Percentiles rank a stretch among this genome's conserved stretches.
phyloP scores from a whole-genome alignment of 2,329 filamentous ascomycete genomes.

The Penicillium aurantiogriseum region DNA sequence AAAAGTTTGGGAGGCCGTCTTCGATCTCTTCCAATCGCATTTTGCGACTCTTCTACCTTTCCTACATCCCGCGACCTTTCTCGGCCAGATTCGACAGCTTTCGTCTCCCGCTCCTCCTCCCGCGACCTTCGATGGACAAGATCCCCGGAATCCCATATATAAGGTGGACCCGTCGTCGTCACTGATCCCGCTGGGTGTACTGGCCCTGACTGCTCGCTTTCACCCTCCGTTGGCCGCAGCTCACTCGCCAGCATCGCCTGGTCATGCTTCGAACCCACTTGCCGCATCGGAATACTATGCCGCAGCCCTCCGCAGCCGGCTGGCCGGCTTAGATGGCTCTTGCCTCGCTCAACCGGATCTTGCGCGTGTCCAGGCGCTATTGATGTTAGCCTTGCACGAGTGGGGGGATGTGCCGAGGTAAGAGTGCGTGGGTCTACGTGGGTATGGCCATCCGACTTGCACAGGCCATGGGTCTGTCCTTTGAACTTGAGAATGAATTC shows the following conservation, averaged over 20 bases:
- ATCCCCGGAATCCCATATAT: conserved; percentile 29
- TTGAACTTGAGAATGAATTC: conserved; percentile 49
- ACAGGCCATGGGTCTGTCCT: conserved; percentile 47
- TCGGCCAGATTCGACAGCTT: conserved; percentile 48
- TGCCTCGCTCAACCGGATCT: conserved; percentile 46
- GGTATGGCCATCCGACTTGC: conserved; percentile 48
- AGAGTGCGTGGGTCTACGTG: conserved; percentile 53
- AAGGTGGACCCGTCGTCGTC: conserved; percentile 43
- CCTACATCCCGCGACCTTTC: conserved; percentile 55
- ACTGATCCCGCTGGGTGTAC: conserved; percentile 55
- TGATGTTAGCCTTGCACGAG: conserved; percentile 59
- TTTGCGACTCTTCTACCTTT: conserved; percentile 59
- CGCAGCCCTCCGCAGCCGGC: conserved; percentile 49
- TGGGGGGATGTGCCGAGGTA: conserved; percentile 57
- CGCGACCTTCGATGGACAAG: conserved; percentile 23
- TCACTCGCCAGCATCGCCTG: conserved; percentile 47
- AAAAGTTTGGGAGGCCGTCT: conserved; percentile 57
- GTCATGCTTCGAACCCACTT: conserved; percentile 48
- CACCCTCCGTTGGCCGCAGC: conserved; percentile 50
- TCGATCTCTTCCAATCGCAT: conserved; percentile 59
- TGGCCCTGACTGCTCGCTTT: conserved; percentile 57
- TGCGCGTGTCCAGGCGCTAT: conserved; percentile 52
- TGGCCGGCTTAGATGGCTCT: conserved; percentile 46
- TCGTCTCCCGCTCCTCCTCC: conserved; percentile 22
- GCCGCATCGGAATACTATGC: conserved; percentile 57